Percentiles rank a stretch among this genome's conserved stretches.
Evolutionary conservation across 2,329 filamentous ascomycete genomes (phyloP).

Genomic region (Myrmaecium sp.): DNA sequence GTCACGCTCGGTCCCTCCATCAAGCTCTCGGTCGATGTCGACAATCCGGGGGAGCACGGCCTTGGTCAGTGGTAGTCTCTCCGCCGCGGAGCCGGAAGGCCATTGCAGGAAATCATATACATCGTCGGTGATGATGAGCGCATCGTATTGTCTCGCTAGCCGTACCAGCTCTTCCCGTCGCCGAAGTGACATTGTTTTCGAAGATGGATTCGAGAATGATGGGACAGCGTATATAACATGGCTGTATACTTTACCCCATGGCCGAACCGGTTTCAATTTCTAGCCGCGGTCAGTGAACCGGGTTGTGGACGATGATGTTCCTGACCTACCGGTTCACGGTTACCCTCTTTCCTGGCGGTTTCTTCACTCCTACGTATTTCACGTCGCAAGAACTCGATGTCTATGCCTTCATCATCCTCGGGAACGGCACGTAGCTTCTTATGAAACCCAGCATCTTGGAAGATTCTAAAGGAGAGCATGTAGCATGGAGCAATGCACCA

Average conservation of each 20-base stretch:
- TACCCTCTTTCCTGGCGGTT: conserved; percentile 18
- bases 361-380: conserved; percentile 35
- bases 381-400: conserved; percentile 42
- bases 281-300: conserved; percentile 9
- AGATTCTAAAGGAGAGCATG: conserved; percentile 69
- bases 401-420: conserved; percentile 63
- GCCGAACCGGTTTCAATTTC: conserved; percentile 39
- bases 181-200: conserved; percentile 57
- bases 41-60: conserved; percentile 52
- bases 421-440: conserved; percentile 50
- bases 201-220: conserved; percentile 77
- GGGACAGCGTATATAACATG: conserved; percentile 82
- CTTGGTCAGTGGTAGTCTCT: conserved; percentile 16
- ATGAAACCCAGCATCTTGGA: conserved; percentile 62
- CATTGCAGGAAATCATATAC: conserved; percentile 90
- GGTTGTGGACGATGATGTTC: conserved; percentile 1
- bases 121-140: conserved; percentile 74
- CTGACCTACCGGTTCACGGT: conserved; percentile 25
- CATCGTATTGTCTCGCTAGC: conserved; percentile 64
- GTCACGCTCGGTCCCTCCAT: conserved; percentile 32
- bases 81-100: conserved; percentile 27
- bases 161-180: conserved; percentile 52
- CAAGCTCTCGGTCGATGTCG: conserved; percentile 57
- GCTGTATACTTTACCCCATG: conserved; percentile 61
- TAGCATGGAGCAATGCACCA: conserved; percentile 77